phyloP scores from a whole-genome alignment of 2,329 filamentous ascomycete genomes.

The Didymellaceae sp. region DNA sequence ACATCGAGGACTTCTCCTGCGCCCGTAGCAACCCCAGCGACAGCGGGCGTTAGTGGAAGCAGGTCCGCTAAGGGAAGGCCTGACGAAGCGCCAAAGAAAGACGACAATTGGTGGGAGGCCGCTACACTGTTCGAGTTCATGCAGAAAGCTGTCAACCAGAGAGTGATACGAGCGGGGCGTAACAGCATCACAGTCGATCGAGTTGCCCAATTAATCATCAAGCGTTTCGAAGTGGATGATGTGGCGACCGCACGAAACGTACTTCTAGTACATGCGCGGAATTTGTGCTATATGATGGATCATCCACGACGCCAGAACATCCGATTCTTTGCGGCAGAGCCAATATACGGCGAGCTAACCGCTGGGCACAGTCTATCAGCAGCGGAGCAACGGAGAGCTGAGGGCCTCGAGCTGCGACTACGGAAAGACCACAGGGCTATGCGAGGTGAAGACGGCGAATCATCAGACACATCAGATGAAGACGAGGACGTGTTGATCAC shows the following conservation, averaged over 20 bases:
- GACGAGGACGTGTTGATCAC: conserved; percentile 29
- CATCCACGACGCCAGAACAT: conserved; percentile 41
- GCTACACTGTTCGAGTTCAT: conserved; percentile 49
- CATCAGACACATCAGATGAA: conserved; percentile 33
- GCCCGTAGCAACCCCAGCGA: conserved; percentile 4
- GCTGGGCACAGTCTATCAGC: conserved; percentile 37
- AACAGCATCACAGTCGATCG: conserved; percentile 43
- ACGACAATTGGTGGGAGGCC: conserved; percentile 50
- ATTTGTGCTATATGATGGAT: conserved; percentile 49
- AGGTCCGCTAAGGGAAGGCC: conserved; percentile 18
- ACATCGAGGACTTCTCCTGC: conserved; percentile 19
- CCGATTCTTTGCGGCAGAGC: conserved; percentile 39
- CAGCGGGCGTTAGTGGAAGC: conserved; percentile 4
- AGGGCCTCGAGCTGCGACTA: conserved; percentile 38
- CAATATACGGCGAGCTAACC: conserved; percentile 42
- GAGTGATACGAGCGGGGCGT: conserved; percentile 33
- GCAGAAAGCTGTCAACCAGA: conserved; percentile 47
- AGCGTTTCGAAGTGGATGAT: conserved; percentile 48
- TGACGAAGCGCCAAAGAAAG: conserved; percentile 40
- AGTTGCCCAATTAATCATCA: conserved; percentile 43
- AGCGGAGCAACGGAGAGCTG: conserved; percentile 39
- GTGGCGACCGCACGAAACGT: conserved; percentile 40
- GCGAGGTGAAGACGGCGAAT: conserved; percentile 29
- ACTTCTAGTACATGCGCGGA: conserved; percentile 45
- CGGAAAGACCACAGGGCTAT: conserved; percentile 37